phyloP scores from a whole-genome alignment of 176 grass and related monocot genomes.

The Eleusine coracana region DNA sequence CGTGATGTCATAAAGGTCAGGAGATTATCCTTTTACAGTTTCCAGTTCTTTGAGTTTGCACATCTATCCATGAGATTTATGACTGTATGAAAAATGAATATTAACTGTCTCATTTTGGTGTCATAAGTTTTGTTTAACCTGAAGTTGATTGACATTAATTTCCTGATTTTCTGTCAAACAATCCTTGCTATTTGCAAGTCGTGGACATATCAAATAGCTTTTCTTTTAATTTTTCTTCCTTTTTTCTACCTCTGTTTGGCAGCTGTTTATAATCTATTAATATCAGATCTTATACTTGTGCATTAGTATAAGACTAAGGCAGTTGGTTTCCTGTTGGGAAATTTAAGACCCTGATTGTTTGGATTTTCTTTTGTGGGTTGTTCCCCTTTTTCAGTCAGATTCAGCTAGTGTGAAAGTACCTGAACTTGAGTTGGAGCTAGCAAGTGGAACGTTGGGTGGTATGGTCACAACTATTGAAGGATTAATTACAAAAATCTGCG shows the following conservation, averaged over 20 bases:
- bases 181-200: not conserved
- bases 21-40: conserved; percentile 10
- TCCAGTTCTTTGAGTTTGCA: not conserved
- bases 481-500: conserved; percentile 85
- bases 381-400: conserved; percentile 64
- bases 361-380: not conserved
- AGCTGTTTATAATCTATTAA: not conserved
- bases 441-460: conserved; percentile 87
- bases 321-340: conserved; percentile 8
- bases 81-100: not conserved
- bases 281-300: not conserved
- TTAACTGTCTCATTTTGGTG: not conserved
- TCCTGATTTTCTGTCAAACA: not conserved
- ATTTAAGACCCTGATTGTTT: not conserved
- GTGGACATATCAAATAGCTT: not conserved
- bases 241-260: not conserved
- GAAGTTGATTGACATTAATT: not conserved
- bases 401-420: conserved; percentile 78
- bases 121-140: not conserved
- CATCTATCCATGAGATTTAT: not conserved
- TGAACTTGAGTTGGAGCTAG: conserved; percentile 89
- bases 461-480: conserved; percentile 97
- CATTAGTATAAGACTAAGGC: not conserved
- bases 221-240: not conserved
- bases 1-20: conserved; percentile 98